These are phyloP conservation scores for Datura wrightii DNA, from an alignment of 257 asterid species.

Conservation along the genomic window DNA sequence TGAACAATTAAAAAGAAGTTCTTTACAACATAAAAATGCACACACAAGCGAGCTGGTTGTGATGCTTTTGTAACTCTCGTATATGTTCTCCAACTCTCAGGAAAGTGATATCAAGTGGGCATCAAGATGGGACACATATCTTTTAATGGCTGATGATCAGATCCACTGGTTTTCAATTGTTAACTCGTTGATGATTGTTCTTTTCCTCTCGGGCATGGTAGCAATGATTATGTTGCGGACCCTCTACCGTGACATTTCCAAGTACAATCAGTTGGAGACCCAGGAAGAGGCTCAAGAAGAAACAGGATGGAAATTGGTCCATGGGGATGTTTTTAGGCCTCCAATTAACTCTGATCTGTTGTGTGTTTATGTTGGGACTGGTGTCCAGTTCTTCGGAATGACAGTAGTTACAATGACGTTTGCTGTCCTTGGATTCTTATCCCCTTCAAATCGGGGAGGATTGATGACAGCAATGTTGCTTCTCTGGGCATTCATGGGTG, in stretches of 20 bases:
- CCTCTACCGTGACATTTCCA: conserved; percentile 83
- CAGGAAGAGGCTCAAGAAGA: conserved; percentile 97
- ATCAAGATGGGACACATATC: conserved; percentile 92
- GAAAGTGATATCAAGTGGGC: conserved; percentile 95
- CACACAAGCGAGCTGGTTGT: conserved; percentile 18
- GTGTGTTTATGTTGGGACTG: conserved; percentile 86
- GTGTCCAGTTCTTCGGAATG: conserved; percentile 86
- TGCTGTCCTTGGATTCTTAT: conserved; percentile 82
- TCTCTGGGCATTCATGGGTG: conserved; percentile 93
- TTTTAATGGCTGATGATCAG: conserved; percentile 90
- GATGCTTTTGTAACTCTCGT: conserved; percentile 17
- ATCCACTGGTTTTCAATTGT: conserved; percentile 93
- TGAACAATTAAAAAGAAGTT: not conserved
- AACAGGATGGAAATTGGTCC: conserved; percentile 96
- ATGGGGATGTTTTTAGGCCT: conserved; percentile 89
- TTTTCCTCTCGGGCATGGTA: conserved; percentile 91
- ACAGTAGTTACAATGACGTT: conserved; percentile 78
- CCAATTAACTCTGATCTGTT: conserved; percentile 80
- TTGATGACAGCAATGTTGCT: conserved; percentile 92
- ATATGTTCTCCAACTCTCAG: conserved; percentile 44
- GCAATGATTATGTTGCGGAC: conserved; percentile 94
- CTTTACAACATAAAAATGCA: conserved; percentile 14
- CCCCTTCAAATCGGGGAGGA: conserved; percentile 94
- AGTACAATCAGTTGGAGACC: conserved; percentile 88
- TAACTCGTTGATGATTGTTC: conserved; percentile 89